Percentiles rank a stretch among this genome's conserved stretches.
phyloP scores from a whole-genome alignment of 2,329 filamentous ascomycete species.

The Xylariaceae sp. region DNA sequence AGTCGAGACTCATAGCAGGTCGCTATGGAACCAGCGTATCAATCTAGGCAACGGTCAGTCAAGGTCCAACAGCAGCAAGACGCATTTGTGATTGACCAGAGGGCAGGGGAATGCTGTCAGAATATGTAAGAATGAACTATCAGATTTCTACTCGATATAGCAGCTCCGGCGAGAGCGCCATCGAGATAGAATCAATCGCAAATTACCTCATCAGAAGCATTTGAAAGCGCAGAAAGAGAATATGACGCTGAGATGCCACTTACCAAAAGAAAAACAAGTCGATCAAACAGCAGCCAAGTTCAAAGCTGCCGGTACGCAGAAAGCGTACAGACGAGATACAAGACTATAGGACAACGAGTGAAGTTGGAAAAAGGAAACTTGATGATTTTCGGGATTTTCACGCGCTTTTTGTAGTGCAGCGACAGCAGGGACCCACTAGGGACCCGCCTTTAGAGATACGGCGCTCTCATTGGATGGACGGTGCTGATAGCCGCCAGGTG shows the following conservation, averaged over 20 bases:
- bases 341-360: background rate
- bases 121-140: slow-evolving; percentile 99
- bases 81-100: background rate
- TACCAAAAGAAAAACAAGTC: background rate
- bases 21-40: background rate
- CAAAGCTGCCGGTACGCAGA: background rate
- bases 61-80: background rate
- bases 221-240: slow-evolving; percentile 21
- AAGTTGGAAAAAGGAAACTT: background rate
- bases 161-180: slow-evolving; percentile 90
- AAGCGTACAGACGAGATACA: background rate
- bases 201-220: slow-evolving; percentile 85
- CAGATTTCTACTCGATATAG: slow-evolving; percentile 71
- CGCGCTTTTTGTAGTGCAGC: slow-evolving; percentile 9
- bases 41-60: slow-evolving; percentile 12
- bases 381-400: background rate
- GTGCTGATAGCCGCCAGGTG: background rate
- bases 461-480: slow-evolving; percentile 1
- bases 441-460: background rate
- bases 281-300: background rate
- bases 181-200: slow-evolving; percentile 87
- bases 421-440: background rate
- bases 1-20: background rate
- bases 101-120: slow-evolving; percentile 52
- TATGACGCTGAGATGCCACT: background rate